Base-by-base conservation (phyloP, 148 eudicot genomes). In the Rhododendron ovatum region DNA sequence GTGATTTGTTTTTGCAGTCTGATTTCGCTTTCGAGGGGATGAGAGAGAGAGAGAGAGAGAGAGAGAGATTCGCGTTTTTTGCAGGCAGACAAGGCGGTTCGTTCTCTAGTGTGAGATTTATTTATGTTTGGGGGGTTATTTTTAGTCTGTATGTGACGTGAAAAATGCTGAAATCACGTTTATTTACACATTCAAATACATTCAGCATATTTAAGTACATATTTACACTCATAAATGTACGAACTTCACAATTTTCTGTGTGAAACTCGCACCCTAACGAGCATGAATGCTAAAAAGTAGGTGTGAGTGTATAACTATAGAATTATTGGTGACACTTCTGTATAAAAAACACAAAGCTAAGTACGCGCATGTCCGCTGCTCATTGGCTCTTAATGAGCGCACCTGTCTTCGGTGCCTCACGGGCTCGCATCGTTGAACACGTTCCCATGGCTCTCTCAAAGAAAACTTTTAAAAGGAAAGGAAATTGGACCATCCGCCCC, bases 41-140 rank as follows among this genome's bases (percentile, higher is more conserved):
- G 91, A 89, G 90, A 85, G 92, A 90, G 87, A 89, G 81, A 87
- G 83, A 91, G 43, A 39, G 41, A 5, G 90, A 88, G 90, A 88
- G 43, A 39, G 41, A 5, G 90, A 88, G 90, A 88, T 69, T 90
- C 92, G 90, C 87, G 89, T 89, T 88, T 85, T 87, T 84, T 33
- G 87, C 61, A 76, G 84, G 90, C 84, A 73, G 89, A 74, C 84
- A 26, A 87, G 86, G 90, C 87, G 85, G 84, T 76, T 81, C 43
- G 55, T 28, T 43, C 67, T 10, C 2, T 18, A 28, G 15, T 10
- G 35, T 0, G 50, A 24, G 45, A 65, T 45, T 39, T 22, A 8
- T 50, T 80, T 80, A 10, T n/a, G 0, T 47, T n/a, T n/a, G 22
- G 57, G 26, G 28, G 17, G 4, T 3, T 75, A 33, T 33, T 4